These are phyloP conservation scores for Purshia tridentata DNA, from an alignment of 306 rosid genomes.

Conservation along the genomic window DNA sequence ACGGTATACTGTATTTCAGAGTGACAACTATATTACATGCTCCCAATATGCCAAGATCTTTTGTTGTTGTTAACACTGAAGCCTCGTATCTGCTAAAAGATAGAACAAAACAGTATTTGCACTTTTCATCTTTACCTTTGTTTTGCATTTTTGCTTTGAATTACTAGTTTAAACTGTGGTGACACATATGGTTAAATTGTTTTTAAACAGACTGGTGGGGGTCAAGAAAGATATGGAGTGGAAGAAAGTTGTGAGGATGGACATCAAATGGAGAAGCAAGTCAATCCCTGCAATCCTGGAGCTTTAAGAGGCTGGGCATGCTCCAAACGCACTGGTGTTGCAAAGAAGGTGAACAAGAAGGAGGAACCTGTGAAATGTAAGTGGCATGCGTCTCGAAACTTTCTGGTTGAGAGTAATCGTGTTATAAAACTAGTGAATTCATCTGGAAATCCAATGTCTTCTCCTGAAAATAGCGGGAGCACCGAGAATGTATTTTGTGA, in stretches of 20 bases:
- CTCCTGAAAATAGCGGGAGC: slow-evolving; percentile 38
- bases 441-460: slow-evolving; percentile 28
- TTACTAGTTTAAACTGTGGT: neutral
- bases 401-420: slow-evolving; percentile 22
- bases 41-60: neutral
- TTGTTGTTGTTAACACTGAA: slow-evolving; percentile 1
- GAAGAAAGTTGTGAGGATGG: slow-evolving; percentile 29
- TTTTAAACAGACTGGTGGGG: slow-evolving; percentile 21
- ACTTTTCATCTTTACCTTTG: neutral
- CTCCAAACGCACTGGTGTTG: slow-evolving; percentile 50
- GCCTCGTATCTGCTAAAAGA: neutral
- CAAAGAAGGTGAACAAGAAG: slow-evolving; percentile 39
- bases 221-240: slow-evolving; percentile 25
- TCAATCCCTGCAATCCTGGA: slow-evolving; percentile 35
- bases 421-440: slow-evolving; percentile 18
- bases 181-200: slow-evolving; percentile 4
- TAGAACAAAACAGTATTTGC: neutral
- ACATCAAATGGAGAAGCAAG: slow-evolving; percentile 35
- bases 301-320: slow-evolving; percentile 45
- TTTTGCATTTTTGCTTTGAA: neutral
- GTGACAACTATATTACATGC: slow-evolving; percentile 6
- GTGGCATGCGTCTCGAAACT: slow-evolving; percentile 28
- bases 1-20: neutral
- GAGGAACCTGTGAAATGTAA: slow-evolving; percentile 22
- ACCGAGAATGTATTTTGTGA: slow-evolving; percentile 26